phyloP scores from a whole-genome alignment of 345 rosid genomes.

The Brassica carinata region DNA sequence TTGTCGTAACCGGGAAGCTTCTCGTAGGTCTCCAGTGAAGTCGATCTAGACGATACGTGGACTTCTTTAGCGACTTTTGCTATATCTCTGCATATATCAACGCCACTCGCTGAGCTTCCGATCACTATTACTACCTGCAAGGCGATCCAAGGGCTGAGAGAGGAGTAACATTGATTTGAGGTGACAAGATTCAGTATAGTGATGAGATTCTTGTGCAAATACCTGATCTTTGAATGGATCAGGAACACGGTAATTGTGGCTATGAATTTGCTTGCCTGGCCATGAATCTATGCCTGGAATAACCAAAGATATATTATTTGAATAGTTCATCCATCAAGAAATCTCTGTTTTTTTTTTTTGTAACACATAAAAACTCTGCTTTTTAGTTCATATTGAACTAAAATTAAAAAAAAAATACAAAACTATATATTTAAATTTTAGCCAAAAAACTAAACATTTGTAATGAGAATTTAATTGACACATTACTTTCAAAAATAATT shows the following conservation, averaged over 20 bases:
- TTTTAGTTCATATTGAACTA: neutral
- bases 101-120: slow-evolving; percentile 70
- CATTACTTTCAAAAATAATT: neutral
- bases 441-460: neutral
- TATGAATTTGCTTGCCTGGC: slow-evolving; percentile 92
- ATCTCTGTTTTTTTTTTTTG: neutral
- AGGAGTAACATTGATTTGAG: neutral
- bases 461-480: neutral
- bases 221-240: slow-evolving; percentile 67
- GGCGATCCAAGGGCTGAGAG: slow-evolving; percentile 12
- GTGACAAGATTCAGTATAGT: neutral
- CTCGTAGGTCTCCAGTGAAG: slow-evolving; percentile 52
- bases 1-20: slow-evolving; percentile 58
- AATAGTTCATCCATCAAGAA: neutral
- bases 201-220: slow-evolving; percentile 19
- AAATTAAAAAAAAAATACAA: neutral
- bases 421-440: neutral
- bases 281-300: slow-evolving; percentile 48
- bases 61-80: slow-evolving; percentile 84
- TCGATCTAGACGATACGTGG: slow-evolving; percentile 68
- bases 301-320: neutral
- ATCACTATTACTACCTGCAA: slow-evolving; percentile 70
- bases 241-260: slow-evolving; percentile 83
- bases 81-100: slow-evolving; percentile 72
- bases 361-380: neutral